phyloP scores from a whole-genome alignment of 2,329 filamentous ascomycete species.

The Alternaria solani region DNA sequence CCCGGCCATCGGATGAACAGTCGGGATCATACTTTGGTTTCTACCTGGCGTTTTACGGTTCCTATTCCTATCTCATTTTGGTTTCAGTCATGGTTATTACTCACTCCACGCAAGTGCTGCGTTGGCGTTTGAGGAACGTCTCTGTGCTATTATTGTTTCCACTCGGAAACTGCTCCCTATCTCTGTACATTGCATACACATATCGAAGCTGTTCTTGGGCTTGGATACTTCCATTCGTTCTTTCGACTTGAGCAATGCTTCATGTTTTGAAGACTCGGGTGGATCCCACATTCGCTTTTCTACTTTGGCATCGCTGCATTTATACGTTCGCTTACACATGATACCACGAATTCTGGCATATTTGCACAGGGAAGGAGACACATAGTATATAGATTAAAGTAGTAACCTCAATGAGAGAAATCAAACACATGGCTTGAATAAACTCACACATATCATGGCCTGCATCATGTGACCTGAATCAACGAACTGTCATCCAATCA shows the following conservation, averaged over 20 bases:
- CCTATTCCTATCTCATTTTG: neutral
- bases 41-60: slow-evolving; percentile 8
- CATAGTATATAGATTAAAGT: slow-evolving; percentile 1
- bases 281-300: neutral
- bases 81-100: neutral
- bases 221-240: neutral
- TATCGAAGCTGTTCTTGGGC: neutral
- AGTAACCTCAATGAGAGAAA: neutral
- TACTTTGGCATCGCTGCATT: neutral
- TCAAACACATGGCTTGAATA: neutral
- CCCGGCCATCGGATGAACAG: slow-evolving; percentile 3
- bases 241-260: neutral
- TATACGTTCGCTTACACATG: slow-evolving; percentile 1
- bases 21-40: slow-evolving; percentile 2
- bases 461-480: too few relatives aligned
- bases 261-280: neutral
- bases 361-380: neutral
- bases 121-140: slow-evolving; percentile 3
- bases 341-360: neutral
- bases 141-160: neutral
- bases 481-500: neutral
- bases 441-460: neutral
- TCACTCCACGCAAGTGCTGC: slow-evolving; percentile 19
- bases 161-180: neutral
- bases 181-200: slow-evolving; percentile 4